These are phyloP conservation scores for Pythium brassicae DNA, from an alignment of 352 stramenopile genomes.

Conservation along the genomic window DNA sequence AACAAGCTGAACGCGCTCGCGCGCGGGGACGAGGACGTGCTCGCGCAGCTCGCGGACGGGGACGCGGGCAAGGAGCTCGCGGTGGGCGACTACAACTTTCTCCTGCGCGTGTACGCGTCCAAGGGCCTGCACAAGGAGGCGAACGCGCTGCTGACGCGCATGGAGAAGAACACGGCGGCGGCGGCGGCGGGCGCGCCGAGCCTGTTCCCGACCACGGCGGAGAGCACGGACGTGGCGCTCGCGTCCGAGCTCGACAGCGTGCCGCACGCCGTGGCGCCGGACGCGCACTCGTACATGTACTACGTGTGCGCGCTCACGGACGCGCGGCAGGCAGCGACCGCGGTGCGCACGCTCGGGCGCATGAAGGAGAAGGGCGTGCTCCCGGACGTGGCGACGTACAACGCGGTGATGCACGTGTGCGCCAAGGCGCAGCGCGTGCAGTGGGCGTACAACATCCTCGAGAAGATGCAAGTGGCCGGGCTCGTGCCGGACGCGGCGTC, in stretches of 20 bases:
- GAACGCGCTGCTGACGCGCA: constrained; percentile 64
- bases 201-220: constrained; percentile 13
- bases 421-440: constrained; percentile 52
- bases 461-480: constrained; percentile 80
- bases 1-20: constrained; percentile 68
- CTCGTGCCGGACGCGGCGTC: constrained; percentile 56
- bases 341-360: constrained; percentile 66
- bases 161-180: constrained; percentile 59
- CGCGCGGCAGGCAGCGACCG: constrained; percentile 38
- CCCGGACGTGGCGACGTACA: constrained; percentile 57
- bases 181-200: constrained; percentile 3
- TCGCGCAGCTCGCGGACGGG: constrained; percentile 30
- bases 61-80: constrained; percentile 26
- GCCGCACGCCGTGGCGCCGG: constrained; percentile 42
- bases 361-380: constrained; percentile 76
- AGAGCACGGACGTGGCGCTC: constrained; percentile 27
- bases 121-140: constrained; percentile 55
- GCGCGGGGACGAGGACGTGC: constrained; percentile 30
- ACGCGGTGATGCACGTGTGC: constrained; percentile 83
- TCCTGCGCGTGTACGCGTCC: constrained; percentile 66
- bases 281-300: constrained; percentile 73
- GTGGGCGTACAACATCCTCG: constrained; percentile 84
- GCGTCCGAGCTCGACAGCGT: constrained; percentile 36
- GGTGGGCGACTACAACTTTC: constrained; percentile 73
- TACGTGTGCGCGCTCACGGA: constrained; percentile 60